A percentile compares a stretch with the other conserved stretches of the same genome.
These are phyloP conservation scores for Malassezia equina DNA, from an alignment of 1,284 basidiomycete species.

Conservation along the genomic window DNA sequence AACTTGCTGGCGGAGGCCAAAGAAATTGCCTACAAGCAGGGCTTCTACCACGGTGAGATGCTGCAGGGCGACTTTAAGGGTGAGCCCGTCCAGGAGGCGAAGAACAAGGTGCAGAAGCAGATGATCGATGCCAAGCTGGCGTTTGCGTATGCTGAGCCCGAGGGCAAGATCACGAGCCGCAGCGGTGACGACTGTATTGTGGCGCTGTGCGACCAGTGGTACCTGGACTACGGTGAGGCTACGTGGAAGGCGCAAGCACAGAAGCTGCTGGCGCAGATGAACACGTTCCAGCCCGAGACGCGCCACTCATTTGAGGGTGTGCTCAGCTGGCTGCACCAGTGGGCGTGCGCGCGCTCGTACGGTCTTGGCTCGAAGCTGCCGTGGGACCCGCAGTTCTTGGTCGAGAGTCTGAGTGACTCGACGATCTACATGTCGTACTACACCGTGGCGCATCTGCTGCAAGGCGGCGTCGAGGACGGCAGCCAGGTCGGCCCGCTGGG, in stretches of 20 bases:
- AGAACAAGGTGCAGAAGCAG: constrained; percentile 71
- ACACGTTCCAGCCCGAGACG: constrained; percentile 79
- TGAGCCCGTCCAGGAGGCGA: constrained; percentile 75
- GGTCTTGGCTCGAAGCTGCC: constrained; percentile 91
- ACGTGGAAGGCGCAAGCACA: constrained; percentile 76
- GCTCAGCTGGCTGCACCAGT: constrained; percentile 90
- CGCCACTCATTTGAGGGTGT: constrained; percentile 83
- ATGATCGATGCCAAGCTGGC: constrained; percentile 72
- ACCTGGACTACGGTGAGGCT: constrained; percentile 90
- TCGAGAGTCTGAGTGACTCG: constrained; percentile 92
- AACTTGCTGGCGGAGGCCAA: constrained; percentile 83
- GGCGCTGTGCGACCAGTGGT: constrained; percentile 98
- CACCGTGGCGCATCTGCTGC: constrained; percentile 60
- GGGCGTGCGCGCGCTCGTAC: constrained; percentile 95
- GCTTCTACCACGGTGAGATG: constrained; percentile 91
- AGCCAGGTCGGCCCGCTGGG: constrained; percentile 69
- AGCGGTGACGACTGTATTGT: constrained; percentile 94
- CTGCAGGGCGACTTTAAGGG: constrained; percentile 79
- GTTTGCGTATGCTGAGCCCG: constrained; percentile 89
- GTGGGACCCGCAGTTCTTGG: constrained; percentile 92
- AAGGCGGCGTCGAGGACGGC: constrained; percentile 63
- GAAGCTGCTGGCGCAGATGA: constrained; percentile 74
- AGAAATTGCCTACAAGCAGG: constrained; percentile 95
- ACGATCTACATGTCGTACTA: constrained; percentile 99
- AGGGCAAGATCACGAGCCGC: constrained; percentile 77